phyloP scores from a whole-genome alignment of 2,329 filamentous ascomycete species.

The Teratosphaeria zuluensis region DNA sequence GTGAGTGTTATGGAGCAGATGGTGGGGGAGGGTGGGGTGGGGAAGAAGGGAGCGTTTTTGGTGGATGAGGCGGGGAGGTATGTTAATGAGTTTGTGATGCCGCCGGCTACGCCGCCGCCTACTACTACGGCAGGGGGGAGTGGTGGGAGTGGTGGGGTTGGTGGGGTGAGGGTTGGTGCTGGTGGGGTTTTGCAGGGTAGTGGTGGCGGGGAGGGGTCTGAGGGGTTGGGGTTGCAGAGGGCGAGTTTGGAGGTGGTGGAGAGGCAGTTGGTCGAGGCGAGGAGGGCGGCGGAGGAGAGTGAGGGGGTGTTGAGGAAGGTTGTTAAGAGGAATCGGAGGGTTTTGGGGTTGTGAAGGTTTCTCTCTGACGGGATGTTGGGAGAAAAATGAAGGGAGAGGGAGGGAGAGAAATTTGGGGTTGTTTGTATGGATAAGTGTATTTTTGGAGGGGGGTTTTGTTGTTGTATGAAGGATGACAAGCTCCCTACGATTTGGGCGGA shows the following conservation, averaged over 20 bases:
- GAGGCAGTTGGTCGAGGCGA: conserved; percentile 22
- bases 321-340: conserved; percentile 28
- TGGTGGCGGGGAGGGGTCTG: conserved; percentile 6
- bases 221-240: neutral
- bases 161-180: conserved; percentile 6
- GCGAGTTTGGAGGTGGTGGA: conserved; percentile 21
- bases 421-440: no score
- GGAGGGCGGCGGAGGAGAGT: conserved; percentile 24
- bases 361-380: no score
- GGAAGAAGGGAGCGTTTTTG: conserved; percentile 28
- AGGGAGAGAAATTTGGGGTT: no score
- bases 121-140: conserved; percentile 1
- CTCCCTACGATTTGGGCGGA: no score
- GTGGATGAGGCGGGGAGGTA: conserved; percentile 28
- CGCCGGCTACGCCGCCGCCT: conserved; percentile 24
- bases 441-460: no score
- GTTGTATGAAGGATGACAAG: no score
- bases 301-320: conserved; percentile 23
- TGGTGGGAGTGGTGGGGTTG: neutral
- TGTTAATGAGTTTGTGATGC: conserved; percentile 30
- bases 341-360: conserved; percentile 16
- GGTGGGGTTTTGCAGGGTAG: conserved; percentile 19
- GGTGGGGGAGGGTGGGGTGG: conserved; percentile 26
- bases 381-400: no score
- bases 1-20: conserved; percentile 29